Evolutionary conservation across 345 rosid species (phyloP), one percentile per base, ranked within the genome.

Genomic region (Pistacia atlantica): DNA sequence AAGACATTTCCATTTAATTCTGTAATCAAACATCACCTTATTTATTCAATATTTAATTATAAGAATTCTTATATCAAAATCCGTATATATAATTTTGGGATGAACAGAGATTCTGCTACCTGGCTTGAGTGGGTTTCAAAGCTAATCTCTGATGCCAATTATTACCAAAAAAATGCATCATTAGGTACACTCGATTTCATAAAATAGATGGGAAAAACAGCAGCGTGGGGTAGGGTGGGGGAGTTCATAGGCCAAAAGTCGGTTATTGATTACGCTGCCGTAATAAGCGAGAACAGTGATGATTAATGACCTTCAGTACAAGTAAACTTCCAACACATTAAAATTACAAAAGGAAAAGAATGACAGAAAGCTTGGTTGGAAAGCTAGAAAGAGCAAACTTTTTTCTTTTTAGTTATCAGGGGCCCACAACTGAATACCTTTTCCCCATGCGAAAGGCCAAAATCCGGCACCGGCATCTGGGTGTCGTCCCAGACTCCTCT

Each of bases 381-480:
- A 72, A 72, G 72, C 54, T 11, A 20, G 8, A 51, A 45, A 5
- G 25, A 25, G 25, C 25, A 25, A 25, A 25, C 25, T 25, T 25
- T 25, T 25, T 25, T 25, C 25, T 25, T 25, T 25, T 25, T 25
- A 25, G 10, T 35, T 54, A 11, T n/a, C n/a, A 31, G 25, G 25
- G 72, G 22, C 60, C 76, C 52, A 37, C 69, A 13, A 25, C 18
- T 25, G 3, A 61, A 51, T 8, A 10, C 55, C 57, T 62, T 63
- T 63, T 49, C 67, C 67, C 59, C 35, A 56, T 31, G 66, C 56
- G 71, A 65, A 77, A 37, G 18, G 65, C 58, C 66, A n/a, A 56
- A 65, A 65, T 65, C 60, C 72, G 58, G 69, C 74, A 51, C 74
- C 79, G 69, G 62, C 69, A 58, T 31, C 58, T 37, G 67, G 8